These are phyloP conservation scores for Monosporascus sp. DNA, from an alignment of 2,329 filamentous ascomycete species.

Conservation along the genomic window DNA sequence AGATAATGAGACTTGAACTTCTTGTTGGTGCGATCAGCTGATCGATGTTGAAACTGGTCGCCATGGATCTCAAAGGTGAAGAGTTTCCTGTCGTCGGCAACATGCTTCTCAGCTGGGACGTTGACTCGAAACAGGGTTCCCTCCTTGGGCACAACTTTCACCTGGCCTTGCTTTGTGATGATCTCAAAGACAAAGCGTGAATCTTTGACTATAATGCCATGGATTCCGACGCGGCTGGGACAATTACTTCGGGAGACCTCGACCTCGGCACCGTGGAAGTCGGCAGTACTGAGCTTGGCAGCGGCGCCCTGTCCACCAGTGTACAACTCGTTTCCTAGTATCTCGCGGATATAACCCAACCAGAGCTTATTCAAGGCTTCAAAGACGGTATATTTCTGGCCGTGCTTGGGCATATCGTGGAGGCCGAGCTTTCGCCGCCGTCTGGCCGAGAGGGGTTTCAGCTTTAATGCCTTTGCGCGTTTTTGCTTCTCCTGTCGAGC, in stretches of 20 bases:
- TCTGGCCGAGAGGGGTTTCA: slow-evolving; percentile 69
- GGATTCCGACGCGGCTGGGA: slow-evolving; percentile 73
- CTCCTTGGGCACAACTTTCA: slow-evolving; percentile 86
- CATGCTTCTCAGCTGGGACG: slow-evolving; percentile 41
- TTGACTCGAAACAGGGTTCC: slow-evolving; percentile 78
- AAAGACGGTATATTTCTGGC: slow-evolving; percentile 71
- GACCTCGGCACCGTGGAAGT: slow-evolving; percentile 82
- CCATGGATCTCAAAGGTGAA: slow-evolving; percentile 83
- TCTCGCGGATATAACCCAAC: slow-evolving; percentile 77
- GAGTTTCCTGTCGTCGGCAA: slow-evolving; percentile 1
- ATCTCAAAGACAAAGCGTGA: slow-evolving; percentile 82
- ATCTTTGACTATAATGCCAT: slow-evolving; percentile 85
- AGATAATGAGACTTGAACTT: slow-evolving; percentile 88
- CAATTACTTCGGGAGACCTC: slow-evolving; percentile 80
- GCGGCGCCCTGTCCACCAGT: slow-evolving; percentile 55
- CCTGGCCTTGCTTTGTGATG: slow-evolving; percentile 62
- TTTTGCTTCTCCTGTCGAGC: slow-evolving; percentile 43
- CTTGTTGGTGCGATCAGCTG: slow-evolving; percentile 79
- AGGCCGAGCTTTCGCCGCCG: slow-evolving; percentile 70
- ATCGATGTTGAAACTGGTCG: slow-evolving; percentile 76
- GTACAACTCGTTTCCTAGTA: slow-evolving; percentile 60
- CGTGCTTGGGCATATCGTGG: slow-evolving; percentile 65
- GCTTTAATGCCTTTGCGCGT: slow-evolving; percentile 42
- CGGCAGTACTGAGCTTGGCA: slow-evolving; percentile 75
- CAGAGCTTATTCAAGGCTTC: slow-evolving; percentile 73